These are phyloP conservation scores for Salix caprea DNA, from an alignment of 345 rosid genomes.

Conservation along the genomic window DNA sequence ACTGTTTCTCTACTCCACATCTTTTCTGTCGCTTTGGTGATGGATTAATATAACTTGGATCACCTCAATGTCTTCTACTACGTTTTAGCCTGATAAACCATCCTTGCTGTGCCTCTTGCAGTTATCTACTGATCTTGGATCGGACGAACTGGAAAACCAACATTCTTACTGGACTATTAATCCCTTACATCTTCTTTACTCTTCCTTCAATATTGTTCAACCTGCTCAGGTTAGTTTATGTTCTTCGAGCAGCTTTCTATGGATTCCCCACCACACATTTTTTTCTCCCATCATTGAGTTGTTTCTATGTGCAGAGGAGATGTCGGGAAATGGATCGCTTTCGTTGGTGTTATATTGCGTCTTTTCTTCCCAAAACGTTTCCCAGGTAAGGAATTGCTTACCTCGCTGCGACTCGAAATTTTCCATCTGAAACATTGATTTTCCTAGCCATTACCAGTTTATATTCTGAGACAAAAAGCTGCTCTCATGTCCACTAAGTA, in stretches of 20 bases:
- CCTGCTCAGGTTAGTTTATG: slow-evolving; percentile 54
- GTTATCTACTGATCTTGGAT: slow-evolving; percentile 84
- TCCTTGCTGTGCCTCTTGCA: slow-evolving; percentile 18
- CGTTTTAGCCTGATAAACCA: background rate
- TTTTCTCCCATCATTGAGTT: background rate
- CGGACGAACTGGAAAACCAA: slow-evolving; percentile 88
- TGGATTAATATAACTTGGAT: background rate
- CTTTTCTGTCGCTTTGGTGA: background rate
- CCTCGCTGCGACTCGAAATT: background rate
- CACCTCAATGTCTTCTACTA: background rate
- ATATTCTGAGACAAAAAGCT: background rate
- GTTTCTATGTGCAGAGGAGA: slow-evolving; percentile 56
- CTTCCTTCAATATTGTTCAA: slow-evolving; percentile 63
- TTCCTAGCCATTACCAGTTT: background rate
- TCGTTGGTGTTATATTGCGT: slow-evolving; percentile 60
- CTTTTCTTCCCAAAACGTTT: slow-evolving; percentile 82
- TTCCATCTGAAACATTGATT: background rate
- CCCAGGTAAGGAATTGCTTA: slow-evolving; percentile 37
- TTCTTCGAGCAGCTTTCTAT: background rate
- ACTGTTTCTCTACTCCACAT: background rate
- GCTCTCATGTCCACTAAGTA: no score
- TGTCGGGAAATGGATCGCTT: slow-evolving; percentile 77
- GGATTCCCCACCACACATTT: background rate
- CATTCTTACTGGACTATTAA: slow-evolving; percentile 66
- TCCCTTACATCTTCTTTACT: slow-evolving; percentile 85